These are phyloP conservation scores for Apiospora phragmitis DNA, from an alignment of 2,329 filamentous ascomycete species.

Conservation along the genomic window DNA sequence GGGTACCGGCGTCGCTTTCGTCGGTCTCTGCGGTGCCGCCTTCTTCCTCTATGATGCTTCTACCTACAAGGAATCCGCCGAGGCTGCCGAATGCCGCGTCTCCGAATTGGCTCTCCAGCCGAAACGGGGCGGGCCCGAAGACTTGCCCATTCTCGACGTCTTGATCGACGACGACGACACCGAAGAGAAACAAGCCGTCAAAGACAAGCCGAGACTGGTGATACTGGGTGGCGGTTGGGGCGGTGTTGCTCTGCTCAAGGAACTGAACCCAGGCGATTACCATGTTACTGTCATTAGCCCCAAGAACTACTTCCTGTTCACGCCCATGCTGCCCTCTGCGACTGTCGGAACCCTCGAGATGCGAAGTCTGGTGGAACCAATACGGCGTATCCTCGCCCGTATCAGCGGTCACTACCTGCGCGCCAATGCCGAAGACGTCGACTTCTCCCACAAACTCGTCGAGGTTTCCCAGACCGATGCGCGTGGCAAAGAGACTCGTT, in stretches of 20 bases:
- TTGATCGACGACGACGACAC: conserved; percentile 87
- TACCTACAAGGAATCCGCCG: conserved; percentile 77
- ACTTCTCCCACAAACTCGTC: conserved; percentile 88
- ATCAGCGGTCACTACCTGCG: conserved; percentile 89
- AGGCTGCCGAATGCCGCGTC: conserved; percentile 74
- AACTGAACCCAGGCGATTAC: conserved; percentile 86
- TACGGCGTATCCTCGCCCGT: conserved; percentile 77
- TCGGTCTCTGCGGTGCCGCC: conserved; percentile 68
- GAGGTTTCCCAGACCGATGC: conserved; percentile 77
- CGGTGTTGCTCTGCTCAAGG: conserved; percentile 87
- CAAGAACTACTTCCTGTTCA: conserved; percentile 96
- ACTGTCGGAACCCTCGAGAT: conserved; percentile 94
- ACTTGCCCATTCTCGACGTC: conserved; percentile 85
- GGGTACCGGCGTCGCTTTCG: conserved; percentile 73
- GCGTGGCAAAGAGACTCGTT: conserved; percentile 71
- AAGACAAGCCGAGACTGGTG: conserved; percentile 89
- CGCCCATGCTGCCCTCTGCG: conserved; percentile 94
- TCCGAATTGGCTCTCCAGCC: conserved; percentile 81
- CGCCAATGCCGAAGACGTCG: conserved; percentile 82
- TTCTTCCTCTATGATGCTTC: conserved; percentile 95
- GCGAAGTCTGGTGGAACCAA: conserved; percentile 88
- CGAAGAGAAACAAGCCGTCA: conserved; percentile 66
- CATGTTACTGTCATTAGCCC: conserved; percentile 95
- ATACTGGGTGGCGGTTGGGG: conserved; percentile 95
- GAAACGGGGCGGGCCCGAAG: conserved; percentile 85